A percentile compares a stretch with the other conserved stretches of the same genome.
These are phyloP conservation scores for Rhodotorula mucilaginosa DNA, from an alignment of 1,284 basidiomycete species.

Conservation along the genomic window DNA sequence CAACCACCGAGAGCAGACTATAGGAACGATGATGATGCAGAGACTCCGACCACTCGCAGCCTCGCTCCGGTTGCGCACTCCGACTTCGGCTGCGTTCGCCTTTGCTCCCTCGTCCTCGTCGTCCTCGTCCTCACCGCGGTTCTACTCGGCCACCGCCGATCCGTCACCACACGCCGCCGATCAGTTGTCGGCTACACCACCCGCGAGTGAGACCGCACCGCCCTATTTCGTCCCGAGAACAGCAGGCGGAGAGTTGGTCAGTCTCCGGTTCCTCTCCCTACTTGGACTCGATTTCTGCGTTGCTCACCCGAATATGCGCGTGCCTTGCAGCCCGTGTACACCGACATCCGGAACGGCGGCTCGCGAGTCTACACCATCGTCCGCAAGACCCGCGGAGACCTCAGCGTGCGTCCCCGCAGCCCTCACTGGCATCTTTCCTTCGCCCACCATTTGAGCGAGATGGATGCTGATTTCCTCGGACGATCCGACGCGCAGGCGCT, in stretches of 20 bases:
- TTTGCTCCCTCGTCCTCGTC: not conserved
- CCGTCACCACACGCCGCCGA: not conserved
- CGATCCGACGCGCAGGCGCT: slow-evolving; percentile 7
- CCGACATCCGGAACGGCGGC: slow-evolving; percentile 21
- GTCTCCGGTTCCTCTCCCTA: not conserved
- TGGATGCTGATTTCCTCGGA: not conserved
- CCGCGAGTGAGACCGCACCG: not conserved
- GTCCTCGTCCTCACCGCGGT: not conserved
- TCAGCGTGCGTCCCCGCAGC: slow-evolving; percentile 20
- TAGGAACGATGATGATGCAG: not conserved
- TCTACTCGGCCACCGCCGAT: not conserved
- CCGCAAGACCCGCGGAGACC: slow-evolving; percentile 32
- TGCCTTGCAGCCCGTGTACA: slow-evolving; percentile 27
- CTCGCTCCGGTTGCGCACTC: not conserved
- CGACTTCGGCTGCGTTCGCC: not conserved
- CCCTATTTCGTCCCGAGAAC: not conserved
- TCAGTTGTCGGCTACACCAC: not conserved
- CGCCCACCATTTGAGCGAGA: not conserved
- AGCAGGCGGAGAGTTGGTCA: not conserved
- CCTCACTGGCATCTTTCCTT: not conserved
- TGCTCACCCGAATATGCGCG: not conserved
- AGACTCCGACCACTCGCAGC: not conserved
- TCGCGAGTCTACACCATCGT: slow-evolving; percentile 24
- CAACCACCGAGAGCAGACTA: not conserved
- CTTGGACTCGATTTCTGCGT: not conserved